Evolutionary conservation across 768 basidiomycete species (phyloP), one percentile per base, ranked within the genome.

Genomic region (Melanogaster broomeanus): DNA sequence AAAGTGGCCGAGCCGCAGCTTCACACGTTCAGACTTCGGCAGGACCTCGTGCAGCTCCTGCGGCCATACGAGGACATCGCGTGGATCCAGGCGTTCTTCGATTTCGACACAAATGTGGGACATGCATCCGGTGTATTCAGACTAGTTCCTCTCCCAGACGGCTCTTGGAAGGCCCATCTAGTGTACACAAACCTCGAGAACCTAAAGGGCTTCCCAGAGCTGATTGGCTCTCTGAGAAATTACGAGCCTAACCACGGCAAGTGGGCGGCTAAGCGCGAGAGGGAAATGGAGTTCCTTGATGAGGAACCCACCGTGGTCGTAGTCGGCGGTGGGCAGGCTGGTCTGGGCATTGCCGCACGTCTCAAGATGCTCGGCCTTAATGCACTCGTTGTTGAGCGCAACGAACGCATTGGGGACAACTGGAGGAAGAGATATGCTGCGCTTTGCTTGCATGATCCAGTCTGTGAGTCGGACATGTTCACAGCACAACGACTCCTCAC

Each of bases 331-430:
- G 77, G 81, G 4, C 83, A 84, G 46, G 72, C 75, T 42, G 85
- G 85, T 3, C 60, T 84, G 31, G 79, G 77, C 9, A 57, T 81
- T 19, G 82, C 82, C 0, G 85, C 83, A n/a, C 72, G 83, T 37
- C 74, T 88, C 38, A 67, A 70, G 45, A 61, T 65, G 57, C 50
- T 69, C 1, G 52, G 59, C 2, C 21, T 58, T 3, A 47, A 39
- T 18, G 40, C 61, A 30, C 56, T 68, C 22, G 46, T 67, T 16
- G 49, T 67, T 3, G 66, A 68, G 39, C 53, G 61, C 31, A 51
- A 68, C 16, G 45, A 64, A 33, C 55, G 64, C 24, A 55, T 69
- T 25, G 68, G 66, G 3, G 66, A 70, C 18, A 68, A 61, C 45
- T 69, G 69, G 69, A 64, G 67, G 45, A 52, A 67, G 10, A 59